Conservation (phyloP, 805 yeast genomes). For the Lachancea sp. region DNA sequence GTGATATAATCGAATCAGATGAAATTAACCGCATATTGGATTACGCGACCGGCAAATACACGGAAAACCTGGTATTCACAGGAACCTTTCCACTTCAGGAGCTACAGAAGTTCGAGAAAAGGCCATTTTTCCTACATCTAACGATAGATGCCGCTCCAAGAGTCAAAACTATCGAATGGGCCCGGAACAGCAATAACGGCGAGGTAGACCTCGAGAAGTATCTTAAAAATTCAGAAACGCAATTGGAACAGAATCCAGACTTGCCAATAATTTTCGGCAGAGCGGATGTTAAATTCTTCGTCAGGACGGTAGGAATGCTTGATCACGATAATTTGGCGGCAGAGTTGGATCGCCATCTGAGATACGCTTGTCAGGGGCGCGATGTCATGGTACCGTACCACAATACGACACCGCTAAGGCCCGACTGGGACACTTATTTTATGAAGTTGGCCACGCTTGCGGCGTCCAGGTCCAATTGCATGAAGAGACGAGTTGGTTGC, state of each 20-base stretch:
- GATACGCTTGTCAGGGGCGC: constrained; percentile 15
- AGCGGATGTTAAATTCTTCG: constrained; percentile 7
- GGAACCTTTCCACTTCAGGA: constrained; percentile 40
- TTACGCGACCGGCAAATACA: constrained; percentile 63
- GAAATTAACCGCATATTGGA: constrained; percentile 14
- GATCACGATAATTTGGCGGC: not conserved
- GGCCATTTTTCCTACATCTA: constrained; percentile 82
- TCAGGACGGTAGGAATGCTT: constrained; percentile 4
- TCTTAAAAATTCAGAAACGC: constrained; percentile 3
- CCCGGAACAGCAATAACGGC: not conserved
- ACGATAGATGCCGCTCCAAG: constrained; percentile 67
- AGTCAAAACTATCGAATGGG: constrained; percentile 32
- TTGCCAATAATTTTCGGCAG: constrained; percentile 6
- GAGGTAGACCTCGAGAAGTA: constrained; percentile 5
- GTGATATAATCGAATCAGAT: not conserved
- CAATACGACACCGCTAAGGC: constrained; percentile 42
- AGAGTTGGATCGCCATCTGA: constrained; percentile 3
- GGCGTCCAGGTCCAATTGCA: constrained; percentile 87
- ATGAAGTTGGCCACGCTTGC: constrained; percentile 93
- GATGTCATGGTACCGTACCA: constrained; percentile 13
- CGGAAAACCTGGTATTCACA: constrained; percentile 50
- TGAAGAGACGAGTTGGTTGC: constrained; percentile 96
- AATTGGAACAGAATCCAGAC: constrained; percentile 1
- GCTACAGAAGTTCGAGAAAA: constrained; percentile 44
- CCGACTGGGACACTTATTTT: constrained; percentile 94